Evolutionary conservation across 2,329 filamentous ascomycete genomes (phyloP).

Genomic region (Penicillium rolfsii): DNA sequence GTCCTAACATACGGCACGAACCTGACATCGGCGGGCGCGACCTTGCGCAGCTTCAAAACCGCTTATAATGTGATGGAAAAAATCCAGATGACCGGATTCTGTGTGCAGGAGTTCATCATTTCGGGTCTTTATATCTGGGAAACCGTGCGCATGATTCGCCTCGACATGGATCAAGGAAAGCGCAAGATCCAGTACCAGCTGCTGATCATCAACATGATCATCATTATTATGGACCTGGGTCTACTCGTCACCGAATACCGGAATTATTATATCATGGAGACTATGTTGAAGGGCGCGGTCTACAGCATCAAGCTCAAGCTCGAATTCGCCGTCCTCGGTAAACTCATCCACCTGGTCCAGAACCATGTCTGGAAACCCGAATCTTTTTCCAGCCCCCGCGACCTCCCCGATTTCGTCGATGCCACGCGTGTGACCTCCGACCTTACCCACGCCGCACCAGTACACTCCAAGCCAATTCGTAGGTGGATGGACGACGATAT

Average conservation of each 20-base stretch:
- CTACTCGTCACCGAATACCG: constrained; percentile 50
- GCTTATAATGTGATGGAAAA: constrained; percentile 57
- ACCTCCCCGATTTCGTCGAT: constrained; percentile 51
- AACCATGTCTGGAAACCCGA: constrained; percentile 45
- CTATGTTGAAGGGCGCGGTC: constrained; percentile 51
- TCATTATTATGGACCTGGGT: constrained; percentile 52
- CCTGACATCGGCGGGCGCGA: constrained; percentile 22
- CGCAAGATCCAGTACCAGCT: constrained; percentile 55
- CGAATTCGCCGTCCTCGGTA: constrained; percentile 54
- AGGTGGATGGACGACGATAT: constrained; percentile 44
- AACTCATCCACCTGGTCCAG: constrained; percentile 49
- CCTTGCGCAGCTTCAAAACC: constrained; percentile 30
- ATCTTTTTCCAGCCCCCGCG: constrained; percentile 32
- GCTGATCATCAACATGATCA: constrained; percentile 53
- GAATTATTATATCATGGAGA: constrained; percentile 52
- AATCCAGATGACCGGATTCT: constrained; percentile 61
- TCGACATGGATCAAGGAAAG: constrained; percentile 48
- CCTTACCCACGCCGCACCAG: constrained; percentile 43
- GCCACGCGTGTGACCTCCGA: constrained; percentile 48
- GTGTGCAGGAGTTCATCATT: constrained; percentile 59
- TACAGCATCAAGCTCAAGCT: constrained; percentile 56
- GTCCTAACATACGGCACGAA: constrained; percentile 52
- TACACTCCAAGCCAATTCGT: constrained; percentile 26
- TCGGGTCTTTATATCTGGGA: constrained; percentile 59
- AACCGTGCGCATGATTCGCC: constrained; percentile 55